Base-by-base conservation (phyloP, 306 rosid genomes). In the Senna siamea region DNA sequence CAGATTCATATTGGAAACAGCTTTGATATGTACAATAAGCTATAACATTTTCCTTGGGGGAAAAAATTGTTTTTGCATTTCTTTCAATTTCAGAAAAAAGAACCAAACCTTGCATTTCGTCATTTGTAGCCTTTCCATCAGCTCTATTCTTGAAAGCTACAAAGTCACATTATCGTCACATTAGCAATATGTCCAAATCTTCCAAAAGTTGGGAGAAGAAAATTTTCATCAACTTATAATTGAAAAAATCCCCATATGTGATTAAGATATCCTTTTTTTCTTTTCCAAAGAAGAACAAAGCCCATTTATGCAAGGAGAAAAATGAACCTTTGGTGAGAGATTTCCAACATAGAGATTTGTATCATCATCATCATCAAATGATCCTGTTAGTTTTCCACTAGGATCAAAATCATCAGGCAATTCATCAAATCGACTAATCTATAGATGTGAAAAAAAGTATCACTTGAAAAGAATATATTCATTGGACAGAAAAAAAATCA, bases 101-200 rank as follows among this genome's bases (percentile, higher is more conserved):
- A 46, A 77, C 26, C 78, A 78, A 63, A 95, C 99, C 99, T 85
- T 95, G 99, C 99, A 95, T 95, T 83, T 95, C 99, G 72, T 95
- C 99, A 83, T 95, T 95, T 4, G 99, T 98, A 47, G 99, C 99
- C 81, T 95, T 98, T 41, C 98, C 99, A 85, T 95, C 99, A 78
- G 73, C 89, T 82, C 99, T 90, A 76, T 95, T 95, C 99, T 92
- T 95, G 91, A 95, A 95, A 85, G 99, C 99, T 41, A 95, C 99
- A 88, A 95, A 95, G 66, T 98, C 99, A 95, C 99, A 95, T 95
- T 80, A 95, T 95, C 85, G 92, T 95, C 83, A 95, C 99, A 66
- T 98, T 95, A 57, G 99, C 99, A 87, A 95, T 92, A 72, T 97
- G 99, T 62, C 99, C 99, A 79, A 95, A 95, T 90, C 99, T 90